Conservation (phyloP, 2,329 filamentous ascomycete genomes). For the Pseudocercospora pini-densiflorae region DNA sequence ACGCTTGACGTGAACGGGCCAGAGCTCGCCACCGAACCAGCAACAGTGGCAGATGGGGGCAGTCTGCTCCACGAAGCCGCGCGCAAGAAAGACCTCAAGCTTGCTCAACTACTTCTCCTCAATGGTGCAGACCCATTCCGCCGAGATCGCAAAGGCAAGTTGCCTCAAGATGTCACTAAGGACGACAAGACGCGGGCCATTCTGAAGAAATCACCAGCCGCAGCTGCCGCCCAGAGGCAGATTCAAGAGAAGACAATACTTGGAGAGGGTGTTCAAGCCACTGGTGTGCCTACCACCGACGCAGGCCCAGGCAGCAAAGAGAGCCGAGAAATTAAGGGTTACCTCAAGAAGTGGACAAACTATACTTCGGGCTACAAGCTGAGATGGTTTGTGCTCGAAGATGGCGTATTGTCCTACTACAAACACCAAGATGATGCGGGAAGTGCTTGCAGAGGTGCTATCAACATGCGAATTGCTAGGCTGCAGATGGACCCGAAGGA, state of each 20-base stretch:
- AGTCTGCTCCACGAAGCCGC: conserved; percentile 93
- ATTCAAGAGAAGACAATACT: conserved; percentile 98
- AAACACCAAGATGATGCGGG: conserved; percentile 98
- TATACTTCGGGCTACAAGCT: conserved; percentile 97
- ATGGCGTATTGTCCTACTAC: conserved; percentile 97
- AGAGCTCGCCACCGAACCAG: conserved; percentile 81
- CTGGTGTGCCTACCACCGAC: conserved; percentile 46
- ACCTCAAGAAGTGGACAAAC: conserved; percentile 99
- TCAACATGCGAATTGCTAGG: conserved; percentile 97
- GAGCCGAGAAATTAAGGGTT: conserved; percentile 95
- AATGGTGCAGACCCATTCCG: conserved; percentile 97
- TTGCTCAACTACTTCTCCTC: conserved; percentile 87
- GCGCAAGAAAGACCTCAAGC: conserved; percentile 79
- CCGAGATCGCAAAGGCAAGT: conserved; percentile 90
- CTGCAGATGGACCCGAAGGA: conserved; percentile 96
- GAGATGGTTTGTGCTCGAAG: conserved; percentile 96
- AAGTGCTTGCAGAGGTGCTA: conserved; percentile 93
- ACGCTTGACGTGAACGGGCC: conserved; percentile 90
- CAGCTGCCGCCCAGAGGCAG: conserved; percentile 88
- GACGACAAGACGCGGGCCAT: conserved; percentile 88
- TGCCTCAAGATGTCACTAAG: conserved; percentile 95
- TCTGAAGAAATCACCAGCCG: conserved; percentile 91
- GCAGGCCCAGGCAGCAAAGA: conserved; percentile 74
- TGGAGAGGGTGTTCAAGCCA: conserved; percentile 65
- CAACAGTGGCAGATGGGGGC: conserved; percentile 80